Conservation (phyloP, 2,329 filamentous ascomycete species). For the Phyllachora maydis region DNA sequence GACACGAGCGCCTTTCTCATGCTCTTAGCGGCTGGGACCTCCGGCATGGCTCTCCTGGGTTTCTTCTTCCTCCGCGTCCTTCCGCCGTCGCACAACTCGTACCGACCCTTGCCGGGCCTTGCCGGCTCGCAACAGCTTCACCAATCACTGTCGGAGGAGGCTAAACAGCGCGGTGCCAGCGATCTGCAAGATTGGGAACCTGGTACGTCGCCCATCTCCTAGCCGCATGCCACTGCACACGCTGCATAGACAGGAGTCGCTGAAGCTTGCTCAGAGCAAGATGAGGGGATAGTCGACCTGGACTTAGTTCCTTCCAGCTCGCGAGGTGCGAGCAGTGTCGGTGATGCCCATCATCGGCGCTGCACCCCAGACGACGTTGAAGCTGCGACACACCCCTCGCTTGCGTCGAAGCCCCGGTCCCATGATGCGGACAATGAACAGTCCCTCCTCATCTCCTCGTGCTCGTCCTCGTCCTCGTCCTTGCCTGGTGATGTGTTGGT, state of each 20-base stretch:
- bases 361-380: no score
- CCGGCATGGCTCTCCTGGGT: conserved; percentile 49
- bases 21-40: conserved; percentile 63
- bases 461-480: conserved; percentile 46
- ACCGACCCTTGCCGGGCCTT: conserved; percentile 27
- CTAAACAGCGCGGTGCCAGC: conserved; percentile 16
- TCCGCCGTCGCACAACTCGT: conserved; percentile 34
- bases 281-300: no score
- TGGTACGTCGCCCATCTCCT: conserved; percentile 54
- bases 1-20: conserved; percentile 67
- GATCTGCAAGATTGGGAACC: conserved; percentile 27
- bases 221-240: no score
- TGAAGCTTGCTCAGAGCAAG: no score
- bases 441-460: conserved; percentile 58
- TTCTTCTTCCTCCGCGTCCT: conserved; percentile 74
- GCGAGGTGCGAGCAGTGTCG: no score
- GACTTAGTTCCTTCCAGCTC: no score
- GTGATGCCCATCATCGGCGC: no score
- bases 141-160: conserved; percentile 19
- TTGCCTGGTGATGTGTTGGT: conserved; percentile 27
- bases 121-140: conserved; percentile 17
- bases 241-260: no score
- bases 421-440: conserved; percentile 16
- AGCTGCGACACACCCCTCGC: no score
- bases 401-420: conserved; percentile 11